These are phyloP conservation scores for Coelastrella sp. DNA, from an alignment of 139 green algal genomes.

Conservation along the genomic window DNA sequence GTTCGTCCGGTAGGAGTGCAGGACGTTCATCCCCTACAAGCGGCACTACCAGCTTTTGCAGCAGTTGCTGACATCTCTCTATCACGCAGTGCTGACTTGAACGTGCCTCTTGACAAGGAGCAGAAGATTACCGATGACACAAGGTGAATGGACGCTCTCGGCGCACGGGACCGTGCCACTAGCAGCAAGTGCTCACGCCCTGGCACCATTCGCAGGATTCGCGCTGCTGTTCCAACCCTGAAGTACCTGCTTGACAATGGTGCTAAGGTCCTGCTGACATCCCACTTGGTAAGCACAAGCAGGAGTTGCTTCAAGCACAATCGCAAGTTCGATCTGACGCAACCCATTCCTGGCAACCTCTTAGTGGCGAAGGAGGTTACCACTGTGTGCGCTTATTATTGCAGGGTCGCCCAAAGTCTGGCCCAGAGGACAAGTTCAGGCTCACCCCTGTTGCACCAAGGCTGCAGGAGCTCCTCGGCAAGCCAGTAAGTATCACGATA, in stretches of 20 bases:
- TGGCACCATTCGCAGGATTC: constrained; percentile 75
- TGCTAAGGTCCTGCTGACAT: constrained; percentile 97
- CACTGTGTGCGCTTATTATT: not conserved
- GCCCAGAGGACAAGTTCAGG: constrained; percentile 97
- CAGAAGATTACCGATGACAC: constrained; percentile 98
- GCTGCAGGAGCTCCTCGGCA: constrained; percentile 92
- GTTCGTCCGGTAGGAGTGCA: constrained; percentile 41
- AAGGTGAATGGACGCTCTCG: not conserved
- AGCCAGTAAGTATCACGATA: constrained; percentile 58
- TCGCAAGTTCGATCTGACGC: not conserved
- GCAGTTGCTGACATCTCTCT: not conserved
- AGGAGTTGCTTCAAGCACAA: not conserved
- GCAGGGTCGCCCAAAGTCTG: constrained; percentile 95
- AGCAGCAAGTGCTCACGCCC: not conserved
- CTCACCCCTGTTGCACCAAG: constrained; percentile 84
- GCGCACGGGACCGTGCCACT: not conserved
- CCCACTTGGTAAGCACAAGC: constrained; percentile 85
- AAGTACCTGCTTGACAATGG: constrained; percentile 97
- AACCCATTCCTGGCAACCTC: not conserved
- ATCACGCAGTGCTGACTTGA: constrained; percentile 85
- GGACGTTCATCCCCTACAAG: not conserved
- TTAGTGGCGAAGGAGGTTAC: not conserved
- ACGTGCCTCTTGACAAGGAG: constrained; percentile 97
- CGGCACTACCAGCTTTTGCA: not conserved
- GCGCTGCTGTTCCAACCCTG: constrained; percentile 96